phyloP scores from a whole-genome alignment of 495 filamentous ascomycete species.

The Filosporella fistucella region DNA sequence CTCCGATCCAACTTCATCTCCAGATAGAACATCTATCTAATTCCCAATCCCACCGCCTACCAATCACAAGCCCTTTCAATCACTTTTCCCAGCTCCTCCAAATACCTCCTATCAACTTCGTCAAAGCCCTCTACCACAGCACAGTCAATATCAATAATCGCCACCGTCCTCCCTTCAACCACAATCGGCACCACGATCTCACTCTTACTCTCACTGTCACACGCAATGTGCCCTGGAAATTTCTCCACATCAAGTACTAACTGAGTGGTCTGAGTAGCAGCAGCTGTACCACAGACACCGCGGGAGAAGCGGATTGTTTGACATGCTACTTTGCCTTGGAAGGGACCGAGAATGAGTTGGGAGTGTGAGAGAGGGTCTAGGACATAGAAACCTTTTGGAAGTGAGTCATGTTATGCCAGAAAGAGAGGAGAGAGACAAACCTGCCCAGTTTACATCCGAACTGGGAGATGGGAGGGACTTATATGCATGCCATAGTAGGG shows the following conservation, averaged over 20 bases:
- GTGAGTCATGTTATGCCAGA: neutral
- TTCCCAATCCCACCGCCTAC: too few relatives aligned
- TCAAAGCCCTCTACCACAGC: constrained; percentile 68
- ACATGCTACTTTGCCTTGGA: constrained; percentile 85
- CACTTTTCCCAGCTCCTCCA: constrained; percentile 67
- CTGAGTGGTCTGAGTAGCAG: constrained; percentile 55
- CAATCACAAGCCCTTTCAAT: constrained; percentile 70
- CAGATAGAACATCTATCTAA: too few relatives aligned
- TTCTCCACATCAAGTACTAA: constrained; percentile 69
- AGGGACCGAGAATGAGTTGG: constrained; percentile 76
- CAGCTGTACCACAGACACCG: constrained; percentile 83
- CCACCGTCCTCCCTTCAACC: constrained; percentile 52
- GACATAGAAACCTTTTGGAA: constrained; percentile 66
- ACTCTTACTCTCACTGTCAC: constrained; percentile 75
- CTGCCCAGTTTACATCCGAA: constrained; percentile 78
- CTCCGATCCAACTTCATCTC: too few relatives aligned
- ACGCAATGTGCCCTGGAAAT: constrained; percentile 90
- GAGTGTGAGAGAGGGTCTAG: constrained; percentile 54
- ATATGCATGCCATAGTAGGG: constrained; percentile 83
- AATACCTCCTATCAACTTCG: constrained; percentile 59
- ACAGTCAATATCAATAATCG: constrained; percentile 88
- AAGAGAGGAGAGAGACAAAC: constrained; percentile 29
- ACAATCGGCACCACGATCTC: constrained; percentile 90
- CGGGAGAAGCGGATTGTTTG: constrained; percentile 75
- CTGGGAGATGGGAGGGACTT: constrained; percentile 72